Percentiles rank a stretch among this genome's conserved stretches.
Evolutionary conservation across 768 basidiomycete genomes (phyloP).

Genomic region (Wakefieldia striispora): DNA sequence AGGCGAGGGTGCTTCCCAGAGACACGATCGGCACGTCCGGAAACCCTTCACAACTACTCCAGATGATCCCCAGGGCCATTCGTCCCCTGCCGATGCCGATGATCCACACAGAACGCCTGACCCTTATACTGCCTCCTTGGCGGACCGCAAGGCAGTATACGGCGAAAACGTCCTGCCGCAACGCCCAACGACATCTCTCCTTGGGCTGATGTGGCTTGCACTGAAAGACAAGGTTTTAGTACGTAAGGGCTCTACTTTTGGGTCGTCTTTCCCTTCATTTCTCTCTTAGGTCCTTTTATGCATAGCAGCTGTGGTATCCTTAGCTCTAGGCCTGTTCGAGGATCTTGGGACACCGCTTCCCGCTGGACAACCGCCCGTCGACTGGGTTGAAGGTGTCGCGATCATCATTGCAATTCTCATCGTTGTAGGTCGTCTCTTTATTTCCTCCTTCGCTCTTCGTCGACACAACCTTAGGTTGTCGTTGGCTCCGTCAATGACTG

Average conservation of each 20-base stretch:
- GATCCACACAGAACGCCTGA: slow-evolving; percentile 2
- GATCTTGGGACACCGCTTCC: slow-evolving; percentile 76
- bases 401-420: slow-evolving; percentile 75
- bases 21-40: slow-evolving; percentile 23
- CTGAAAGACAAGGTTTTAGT: slow-evolving; percentile 90
- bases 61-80: slow-evolving; percentile 7
- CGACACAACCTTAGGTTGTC: slow-evolving; percentile 51
- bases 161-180: slow-evolving; percentile 74
- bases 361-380: slow-evolving; percentile 68
- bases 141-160: slow-evolving; percentile 65
- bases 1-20: slow-evolving; percentile 32
- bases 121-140: slow-evolving; percentile 42
- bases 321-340: slow-evolving; percentile 92
- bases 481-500: slow-evolving; percentile 97
- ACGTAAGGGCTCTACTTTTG: slow-evolving; percentile 26
- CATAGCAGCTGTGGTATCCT: slow-evolving; percentile 87
- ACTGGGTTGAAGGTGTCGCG: slow-evolving; percentile 95
- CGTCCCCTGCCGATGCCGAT: slow-evolving; percentile 8
- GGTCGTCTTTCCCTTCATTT: slow-evolving; percentile 6
- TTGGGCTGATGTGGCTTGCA: slow-evolving; percentile 81
- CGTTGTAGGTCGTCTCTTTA: slow-evolving; percentile 50
- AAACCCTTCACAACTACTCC: neutral
- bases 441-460: neutral
- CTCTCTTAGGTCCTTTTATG: slow-evolving; percentile 72
- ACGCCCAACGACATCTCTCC: slow-evolving; percentile 64